Conservation (phyloP, 371 early-diverging fungal genomes). For the Batkoa obscura region DNA sequence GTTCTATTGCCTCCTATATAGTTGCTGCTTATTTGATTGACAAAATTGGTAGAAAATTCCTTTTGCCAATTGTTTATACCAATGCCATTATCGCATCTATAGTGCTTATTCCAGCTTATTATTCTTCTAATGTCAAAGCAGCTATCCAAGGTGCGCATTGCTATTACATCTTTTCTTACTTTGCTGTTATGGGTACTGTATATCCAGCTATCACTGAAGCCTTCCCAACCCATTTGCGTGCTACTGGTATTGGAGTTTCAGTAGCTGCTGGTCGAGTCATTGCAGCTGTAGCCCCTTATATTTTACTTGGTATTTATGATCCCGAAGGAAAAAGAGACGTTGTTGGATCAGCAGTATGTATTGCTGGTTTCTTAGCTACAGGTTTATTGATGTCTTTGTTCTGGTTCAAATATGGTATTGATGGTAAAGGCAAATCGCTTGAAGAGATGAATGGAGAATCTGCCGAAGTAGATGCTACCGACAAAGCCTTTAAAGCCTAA, state of each 20-base stretch:
- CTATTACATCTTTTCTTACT: conserved; percentile 6
- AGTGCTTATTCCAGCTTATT: conserved; percentile 5
- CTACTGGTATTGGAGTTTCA: conserved; percentile 8
- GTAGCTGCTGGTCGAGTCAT: conserved; percentile 9
- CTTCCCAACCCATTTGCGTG: conserved; percentile 8
- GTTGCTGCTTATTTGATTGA: conserved; percentile 3
- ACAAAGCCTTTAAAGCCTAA: too few relatives aligned
- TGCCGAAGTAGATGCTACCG: neutral
- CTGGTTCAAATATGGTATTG: neutral
- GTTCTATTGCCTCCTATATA: conserved; percentile 2
- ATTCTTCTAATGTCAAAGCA: neutral
- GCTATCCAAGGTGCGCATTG: conserved; percentile 6
- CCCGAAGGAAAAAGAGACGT: neutral
- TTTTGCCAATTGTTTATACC: conserved; percentile 5
- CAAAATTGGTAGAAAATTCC: conserved; percentile 6
- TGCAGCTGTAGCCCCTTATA: conserved; percentile 6
- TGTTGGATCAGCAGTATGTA: neutral
- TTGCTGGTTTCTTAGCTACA: neutral
- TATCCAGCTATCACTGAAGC: conserved; percentile 8
- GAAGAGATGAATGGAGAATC: conserved; percentile 5
- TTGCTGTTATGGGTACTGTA: neutral
- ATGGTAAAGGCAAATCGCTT: neutral
- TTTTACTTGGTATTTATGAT: neutral
- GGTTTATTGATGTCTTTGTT: conserved; percentile 2
- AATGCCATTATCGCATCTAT: conserved; percentile 4